phyloP scores from a whole-genome alignment of 257 asterid species.

The Eucommia ulmoides region DNA sequence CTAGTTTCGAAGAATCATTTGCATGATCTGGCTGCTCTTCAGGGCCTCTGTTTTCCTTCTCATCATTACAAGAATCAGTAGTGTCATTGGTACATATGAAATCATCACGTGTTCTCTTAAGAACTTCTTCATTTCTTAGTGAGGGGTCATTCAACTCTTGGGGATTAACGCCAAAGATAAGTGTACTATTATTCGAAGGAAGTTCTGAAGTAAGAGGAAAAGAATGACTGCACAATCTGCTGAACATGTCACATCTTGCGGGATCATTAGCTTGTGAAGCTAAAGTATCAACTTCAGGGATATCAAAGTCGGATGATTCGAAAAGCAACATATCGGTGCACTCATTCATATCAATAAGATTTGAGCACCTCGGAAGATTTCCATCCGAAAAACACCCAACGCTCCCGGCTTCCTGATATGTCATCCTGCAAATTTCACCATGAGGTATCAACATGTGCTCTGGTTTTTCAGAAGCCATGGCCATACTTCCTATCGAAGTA shows the following conservation, averaged over 20 bases:
- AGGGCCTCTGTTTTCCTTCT: conserved; percentile 5
- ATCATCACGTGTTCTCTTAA: conserved; percentile 23
- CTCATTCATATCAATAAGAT: conserved; percentile 20
- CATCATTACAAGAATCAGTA: conserved; percentile 23
- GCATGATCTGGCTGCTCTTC: conserved; percentile 22
- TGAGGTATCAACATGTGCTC: conserved; percentile 27
- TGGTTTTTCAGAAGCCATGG: conserved; percentile 27
- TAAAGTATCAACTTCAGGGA: conserved; percentile 33
- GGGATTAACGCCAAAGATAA: conserved; percentile 23
- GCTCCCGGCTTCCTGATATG: conserved; percentile 25
- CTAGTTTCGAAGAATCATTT: conserved; percentile 27
- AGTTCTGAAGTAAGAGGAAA: conserved; percentile 22
- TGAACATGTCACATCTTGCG: conserved; percentile 27
- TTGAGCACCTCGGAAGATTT: conserved; percentile 4
- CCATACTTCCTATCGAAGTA: conserved; percentile 26
- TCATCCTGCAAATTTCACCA: conserved; percentile 13
- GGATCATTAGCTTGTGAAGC: conserved; percentile 28
- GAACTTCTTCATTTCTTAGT: conserved; percentile 22
- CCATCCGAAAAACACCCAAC: conserved; percentile 31
- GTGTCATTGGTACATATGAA: conserved; percentile 24
- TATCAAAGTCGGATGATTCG: conserved; percentile 34
- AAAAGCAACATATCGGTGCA: conserved; percentile 23
- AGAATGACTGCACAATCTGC: conserved; percentile 30
- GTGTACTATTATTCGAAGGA: conserved; percentile 25
- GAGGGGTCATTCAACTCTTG: conserved; percentile 30